phyloP scores from a whole-genome alignment of 2,329 filamentous ascomycete genomes.

The Chalaropsis thielavioides region DNA sequence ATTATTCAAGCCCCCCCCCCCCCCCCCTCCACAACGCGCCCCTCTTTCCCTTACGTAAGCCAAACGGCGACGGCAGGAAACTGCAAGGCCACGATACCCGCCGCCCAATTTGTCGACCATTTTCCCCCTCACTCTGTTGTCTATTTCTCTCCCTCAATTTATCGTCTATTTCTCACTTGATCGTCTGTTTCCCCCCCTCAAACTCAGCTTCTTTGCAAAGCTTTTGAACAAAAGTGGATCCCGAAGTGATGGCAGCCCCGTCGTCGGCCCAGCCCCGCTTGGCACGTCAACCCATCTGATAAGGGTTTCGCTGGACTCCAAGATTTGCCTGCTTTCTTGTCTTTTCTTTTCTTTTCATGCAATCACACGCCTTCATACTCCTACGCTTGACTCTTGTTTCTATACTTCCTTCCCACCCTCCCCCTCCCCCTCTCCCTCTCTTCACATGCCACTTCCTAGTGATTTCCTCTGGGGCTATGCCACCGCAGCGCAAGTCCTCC shows the following conservation, averaged over 20 bases:
- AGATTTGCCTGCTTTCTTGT: background rate
- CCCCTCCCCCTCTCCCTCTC: background rate
- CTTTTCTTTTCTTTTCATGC: no score
- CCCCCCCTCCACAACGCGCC: no score
- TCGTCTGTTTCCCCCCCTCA: background rate
- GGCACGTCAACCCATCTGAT: background rate
- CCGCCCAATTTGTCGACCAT: no score
- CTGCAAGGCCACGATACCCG: no score
- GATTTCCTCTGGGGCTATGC: conserved; percentile 72
- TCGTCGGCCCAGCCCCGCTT: background rate
- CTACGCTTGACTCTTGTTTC: no score
- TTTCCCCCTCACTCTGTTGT: no score
- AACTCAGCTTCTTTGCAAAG: background rate
- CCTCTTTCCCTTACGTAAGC: background rate
- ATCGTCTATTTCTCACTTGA: background rate
- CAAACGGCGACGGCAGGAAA: background rate
- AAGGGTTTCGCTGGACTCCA: background rate
- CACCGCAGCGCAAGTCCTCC: conserved; percentile 49
- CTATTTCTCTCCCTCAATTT: no score
- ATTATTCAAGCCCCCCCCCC: background rate
- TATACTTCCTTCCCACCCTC: no score
- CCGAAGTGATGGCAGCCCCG: background rate
- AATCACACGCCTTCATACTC: no score
- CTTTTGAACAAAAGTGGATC: background rate
- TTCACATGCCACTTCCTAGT: conserved; percentile 43